These are phyloP conservation scores for Sclerospora graminicola DNA, from an alignment of 352 stramenopile genomes.

Conservation along the genomic window DNA sequence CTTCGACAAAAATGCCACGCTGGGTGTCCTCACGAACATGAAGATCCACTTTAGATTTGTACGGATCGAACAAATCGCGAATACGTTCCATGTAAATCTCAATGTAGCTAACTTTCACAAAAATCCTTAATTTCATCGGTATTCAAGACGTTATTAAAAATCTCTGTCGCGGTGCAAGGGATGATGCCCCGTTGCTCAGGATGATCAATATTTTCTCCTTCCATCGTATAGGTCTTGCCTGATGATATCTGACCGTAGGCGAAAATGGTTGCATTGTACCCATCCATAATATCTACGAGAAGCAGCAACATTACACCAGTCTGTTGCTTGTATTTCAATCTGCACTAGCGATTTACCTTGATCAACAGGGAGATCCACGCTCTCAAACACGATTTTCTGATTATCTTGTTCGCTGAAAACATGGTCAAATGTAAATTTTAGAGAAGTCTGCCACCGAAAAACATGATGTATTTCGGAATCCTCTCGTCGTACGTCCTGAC, in stretches of 20 bases:
- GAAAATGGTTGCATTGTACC: constrained; percentile 92
- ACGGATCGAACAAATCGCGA: constrained; percentile 86
- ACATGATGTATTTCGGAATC: too few relatives aligned
- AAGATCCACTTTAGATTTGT: constrained; percentile 87
- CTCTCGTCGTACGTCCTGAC: too few relatives aligned
- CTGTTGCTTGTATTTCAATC: neutral
- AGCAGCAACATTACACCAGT: constrained; percentile 7
- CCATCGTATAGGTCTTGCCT: constrained; percentile 37
- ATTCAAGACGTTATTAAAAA: constrained; percentile 81
- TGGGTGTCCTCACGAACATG: constrained; percentile 84
- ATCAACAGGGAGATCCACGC: constrained; percentile 78
- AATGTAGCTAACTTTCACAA: constrained; percentile 90
- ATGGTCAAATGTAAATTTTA: constrained; percentile 85
- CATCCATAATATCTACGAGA: constrained; percentile 76
- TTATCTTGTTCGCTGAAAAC: constrained; percentile 78
- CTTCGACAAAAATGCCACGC: constrained; percentile 89
- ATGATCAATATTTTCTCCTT: constrained; percentile 70
- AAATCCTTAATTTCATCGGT: constrained; percentile 89
- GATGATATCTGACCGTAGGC: constrained; percentile 88
- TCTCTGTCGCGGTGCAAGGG: constrained; percentile 76
- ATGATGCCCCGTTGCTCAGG: constrained; percentile 80
- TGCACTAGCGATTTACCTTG: constrained; percentile 38
- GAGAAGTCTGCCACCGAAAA: too few relatives aligned
- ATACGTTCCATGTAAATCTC: constrained; percentile 96
- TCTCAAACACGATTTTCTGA: constrained; percentile 86